Percentiles rank a stretch among this genome's conserved stretches.
phyloP scores from a whole-genome alignment of 148 eudicot genomes.

The Rheum nobile region DNA sequence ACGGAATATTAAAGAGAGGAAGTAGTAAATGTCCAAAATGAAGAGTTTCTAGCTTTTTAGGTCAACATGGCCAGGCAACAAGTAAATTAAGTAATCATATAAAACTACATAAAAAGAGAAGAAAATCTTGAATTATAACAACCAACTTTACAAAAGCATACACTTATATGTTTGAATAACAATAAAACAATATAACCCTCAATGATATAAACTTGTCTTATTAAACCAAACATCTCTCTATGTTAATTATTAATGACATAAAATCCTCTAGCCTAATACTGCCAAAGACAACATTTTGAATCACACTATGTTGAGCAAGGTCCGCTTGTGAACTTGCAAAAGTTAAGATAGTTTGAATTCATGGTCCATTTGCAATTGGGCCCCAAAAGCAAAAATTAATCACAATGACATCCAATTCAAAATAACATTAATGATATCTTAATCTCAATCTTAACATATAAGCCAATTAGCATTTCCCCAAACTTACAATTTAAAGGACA shows the following conservation, averaged over 20 bases:
- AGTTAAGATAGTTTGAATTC: not conserved
- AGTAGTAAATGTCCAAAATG: not conserved
- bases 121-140: not conserved
- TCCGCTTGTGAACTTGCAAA: not conserved
- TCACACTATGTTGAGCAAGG: not conserved
- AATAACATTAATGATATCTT: not conserved
- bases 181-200: not conserved
- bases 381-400: not conserved
- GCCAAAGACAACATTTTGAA: not conserved
- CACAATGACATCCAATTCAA: not conserved
- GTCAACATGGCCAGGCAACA: constrained; percentile 1
- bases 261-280: not conserved
- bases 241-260: not conserved
- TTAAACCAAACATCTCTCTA: not conserved
- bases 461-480: too few species aligned
- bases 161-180: not conserved
- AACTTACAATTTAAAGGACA: not conserved
- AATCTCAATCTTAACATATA: not conserved
- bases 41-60: not conserved
- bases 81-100: not conserved
- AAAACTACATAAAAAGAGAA: not conserved
- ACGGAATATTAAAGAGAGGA: too few species aligned
- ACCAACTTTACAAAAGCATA: not conserved
- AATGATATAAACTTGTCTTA: not conserved
- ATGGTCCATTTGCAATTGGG: not conserved